Conservation (phyloP, 768 basidiomycete species). For the Candolleomyces aberdarensis region DNA sequence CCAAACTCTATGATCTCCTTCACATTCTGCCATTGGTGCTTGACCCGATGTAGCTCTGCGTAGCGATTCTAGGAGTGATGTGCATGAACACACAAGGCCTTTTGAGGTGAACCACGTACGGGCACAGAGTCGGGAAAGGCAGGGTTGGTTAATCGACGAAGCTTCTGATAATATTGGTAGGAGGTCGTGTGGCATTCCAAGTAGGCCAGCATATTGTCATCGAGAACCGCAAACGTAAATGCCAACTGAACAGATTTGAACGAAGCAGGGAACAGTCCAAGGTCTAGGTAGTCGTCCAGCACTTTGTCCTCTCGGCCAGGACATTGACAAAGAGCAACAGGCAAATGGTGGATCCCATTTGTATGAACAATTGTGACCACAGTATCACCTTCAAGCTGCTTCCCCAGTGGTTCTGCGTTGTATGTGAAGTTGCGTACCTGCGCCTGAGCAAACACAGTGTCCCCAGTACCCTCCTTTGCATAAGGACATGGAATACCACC, state of each 20-base stretch:
- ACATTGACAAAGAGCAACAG: constrained; percentile 6
- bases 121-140: constrained; percentile 15
- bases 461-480: too few relatives aligned
- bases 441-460: too few relatives aligned
- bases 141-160: constrained; percentile 14
- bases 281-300: constrained; percentile 4
- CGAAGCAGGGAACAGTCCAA: constrained; percentile 13
- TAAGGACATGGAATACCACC: not conserved
- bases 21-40: constrained; percentile 13
- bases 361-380: too few relatives aligned
- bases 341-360: constrained; percentile 15
- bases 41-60: too few relatives aligned
- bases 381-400: too few relatives aligned
- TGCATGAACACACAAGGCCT: too few relatives aligned
- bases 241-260: constrained; percentile 11
- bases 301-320: not conserved
- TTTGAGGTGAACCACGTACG: too few relatives aligned
- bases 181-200: constrained; percentile 15
- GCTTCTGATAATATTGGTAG: constrained; percentile 16
- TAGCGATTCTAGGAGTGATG: too few relatives aligned
- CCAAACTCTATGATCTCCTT: constrained; percentile 15
- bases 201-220: too few relatives aligned
- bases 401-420: too few relatives aligned
- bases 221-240: too few relatives aligned
- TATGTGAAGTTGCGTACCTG: too few relatives aligned